Percentiles rank a stretch among this genome's conserved stretches.
phyloP scores from a whole-genome alignment of 352 stramenopile species.

The Salisapilia sapeloensis region DNA sequence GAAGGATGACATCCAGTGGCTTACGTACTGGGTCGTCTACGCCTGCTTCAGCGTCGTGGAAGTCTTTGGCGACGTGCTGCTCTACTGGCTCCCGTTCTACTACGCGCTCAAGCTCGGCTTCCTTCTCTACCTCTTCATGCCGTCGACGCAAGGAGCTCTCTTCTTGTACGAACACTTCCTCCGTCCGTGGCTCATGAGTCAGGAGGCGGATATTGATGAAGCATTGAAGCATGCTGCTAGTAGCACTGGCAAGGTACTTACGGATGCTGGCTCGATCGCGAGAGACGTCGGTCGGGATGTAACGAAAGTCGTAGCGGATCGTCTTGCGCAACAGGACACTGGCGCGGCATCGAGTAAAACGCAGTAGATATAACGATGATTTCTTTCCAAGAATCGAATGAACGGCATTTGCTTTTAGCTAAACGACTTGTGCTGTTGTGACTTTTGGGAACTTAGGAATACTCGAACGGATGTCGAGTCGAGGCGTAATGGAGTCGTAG shows the following conservation, averaged over 20 bases:
- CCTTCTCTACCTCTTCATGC: conserved; percentile 94
- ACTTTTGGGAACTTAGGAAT: no score
- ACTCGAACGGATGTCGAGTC: no score
- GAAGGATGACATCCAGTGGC: conserved; percentile 79
- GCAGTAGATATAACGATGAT: no score
- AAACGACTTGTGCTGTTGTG: no score
- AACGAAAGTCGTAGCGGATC: conserved; percentile 55
- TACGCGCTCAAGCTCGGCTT: conserved; percentile 97
- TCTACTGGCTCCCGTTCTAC: conserved; percentile 98
- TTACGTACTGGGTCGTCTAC: conserved; percentile 98
- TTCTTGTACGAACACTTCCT: conserved; percentile 94
- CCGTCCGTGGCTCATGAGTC: conserved; percentile 62
- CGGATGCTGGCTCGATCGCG: conserved; percentile 62
- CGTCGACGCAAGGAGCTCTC: conserved; percentile 88
- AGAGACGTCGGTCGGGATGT: conserved; percentile 62
- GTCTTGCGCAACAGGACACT: no score
- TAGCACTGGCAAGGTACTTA: conserved; percentile 56
- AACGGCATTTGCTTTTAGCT: no score
- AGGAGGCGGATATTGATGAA: conserved; percentile 69
- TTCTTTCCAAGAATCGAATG: no score
- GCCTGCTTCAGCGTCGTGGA: conserved; percentile 95
- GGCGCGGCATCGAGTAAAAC: no score
- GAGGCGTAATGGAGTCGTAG: no score
- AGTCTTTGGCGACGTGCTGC: conserved; percentile 90
- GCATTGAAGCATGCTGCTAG: conserved; percentile 72